phyloP scores from a whole-genome alignment of 2,329 filamentous ascomycete genomes.

The Neonectria hederae region DNA sequence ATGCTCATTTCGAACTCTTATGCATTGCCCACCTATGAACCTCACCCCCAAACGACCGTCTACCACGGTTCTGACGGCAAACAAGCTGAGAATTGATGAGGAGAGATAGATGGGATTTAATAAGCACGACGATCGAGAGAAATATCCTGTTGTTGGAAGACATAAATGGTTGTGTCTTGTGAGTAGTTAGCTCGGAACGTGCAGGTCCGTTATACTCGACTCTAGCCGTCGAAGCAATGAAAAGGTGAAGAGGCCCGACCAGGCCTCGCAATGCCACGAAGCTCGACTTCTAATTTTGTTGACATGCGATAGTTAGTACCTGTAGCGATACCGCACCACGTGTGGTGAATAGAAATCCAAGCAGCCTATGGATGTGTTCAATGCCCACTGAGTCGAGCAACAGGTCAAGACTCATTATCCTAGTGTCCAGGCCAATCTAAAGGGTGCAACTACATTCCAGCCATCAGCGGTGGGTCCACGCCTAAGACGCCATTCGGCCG shows the following conservation, averaged over 20 bases:
- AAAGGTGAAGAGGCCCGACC: conserved; percentile 34
- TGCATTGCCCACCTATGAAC: background rate
- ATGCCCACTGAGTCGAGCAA: conserved; percentile 2
- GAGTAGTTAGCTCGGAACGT: conserved; percentile 64
- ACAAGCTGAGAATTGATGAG: too few relatives aligned
- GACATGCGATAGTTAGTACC: conserved; percentile 14
- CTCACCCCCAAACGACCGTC: background rate
- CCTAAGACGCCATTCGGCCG: conserved; percentile 34
- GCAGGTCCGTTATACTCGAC: conserved; percentile 68
- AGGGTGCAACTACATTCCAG: conserved; percentile 1
- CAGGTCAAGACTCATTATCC: conserved; percentile 13
- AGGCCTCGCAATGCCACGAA: conserved; percentile 36
- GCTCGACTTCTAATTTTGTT: conserved; percentile 40
- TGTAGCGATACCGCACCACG: conserved; percentile 15
- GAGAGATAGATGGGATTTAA: too few relatives aligned
- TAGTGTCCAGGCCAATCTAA: conserved; percentile 8
- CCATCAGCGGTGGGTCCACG: conserved; percentile 44
- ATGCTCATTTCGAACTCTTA: background rate
- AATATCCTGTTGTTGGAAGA: too few relatives aligned
- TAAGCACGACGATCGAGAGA: too few relatives aligned
- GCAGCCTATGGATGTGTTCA: conserved; percentile 23
- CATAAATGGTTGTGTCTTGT: too few relatives aligned
- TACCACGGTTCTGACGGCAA: background rate
- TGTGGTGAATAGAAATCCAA: conserved; percentile 4
- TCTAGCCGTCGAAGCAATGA: conserved; percentile 56